Conservation (phyloP, 2,329 filamentous ascomycete species). For the Trichoderma koningii region DNA sequence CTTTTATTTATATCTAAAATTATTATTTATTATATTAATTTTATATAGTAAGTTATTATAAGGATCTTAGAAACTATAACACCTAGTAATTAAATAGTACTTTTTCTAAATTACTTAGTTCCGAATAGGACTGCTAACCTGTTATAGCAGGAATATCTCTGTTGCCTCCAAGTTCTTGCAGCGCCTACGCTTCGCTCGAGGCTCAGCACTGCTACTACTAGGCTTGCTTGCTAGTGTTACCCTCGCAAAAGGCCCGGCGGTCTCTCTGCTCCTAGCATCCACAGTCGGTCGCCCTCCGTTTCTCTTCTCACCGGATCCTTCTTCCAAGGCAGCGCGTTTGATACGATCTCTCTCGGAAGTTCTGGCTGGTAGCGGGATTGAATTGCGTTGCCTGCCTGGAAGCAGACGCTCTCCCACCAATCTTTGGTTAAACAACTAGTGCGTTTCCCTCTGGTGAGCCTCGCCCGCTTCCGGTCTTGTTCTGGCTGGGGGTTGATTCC, state of each 20-base stretch:
- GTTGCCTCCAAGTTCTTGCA: not conserved
- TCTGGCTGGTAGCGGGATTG: slow-evolving; percentile 15
- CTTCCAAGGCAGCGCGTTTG: slow-evolving; percentile 6
- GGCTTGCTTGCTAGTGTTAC: not conserved
- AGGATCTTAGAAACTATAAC: no score
- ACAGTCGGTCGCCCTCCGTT: slow-evolving; percentile 9
- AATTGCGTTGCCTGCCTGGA: slow-evolving; percentile 42
- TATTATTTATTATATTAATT: no score
- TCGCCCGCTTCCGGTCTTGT: not conserved
- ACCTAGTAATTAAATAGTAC: no score
- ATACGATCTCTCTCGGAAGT: slow-evolving; percentile 10
- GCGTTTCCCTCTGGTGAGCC: slow-evolving; percentile 37
- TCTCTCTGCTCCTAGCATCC: slow-evolving; percentile 13
- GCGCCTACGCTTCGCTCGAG: not conserved
- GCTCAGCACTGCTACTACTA: not conserved
- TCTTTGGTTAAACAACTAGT: slow-evolving; percentile 37
- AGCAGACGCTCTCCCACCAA: slow-evolving; percentile 39
- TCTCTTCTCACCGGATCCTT: slow-evolving; percentile 7
- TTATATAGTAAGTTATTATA: not conserved
- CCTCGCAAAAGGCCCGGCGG: not conserved
- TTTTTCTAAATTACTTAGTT: not conserved
- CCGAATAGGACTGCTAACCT: not conserved
- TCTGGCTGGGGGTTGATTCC: not conserved
- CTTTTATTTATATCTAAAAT: no score
- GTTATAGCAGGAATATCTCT: not conserved